Base-by-base conservation (phyloP, 176 grass and related monocot species). In the Juncus effusus region DNA sequence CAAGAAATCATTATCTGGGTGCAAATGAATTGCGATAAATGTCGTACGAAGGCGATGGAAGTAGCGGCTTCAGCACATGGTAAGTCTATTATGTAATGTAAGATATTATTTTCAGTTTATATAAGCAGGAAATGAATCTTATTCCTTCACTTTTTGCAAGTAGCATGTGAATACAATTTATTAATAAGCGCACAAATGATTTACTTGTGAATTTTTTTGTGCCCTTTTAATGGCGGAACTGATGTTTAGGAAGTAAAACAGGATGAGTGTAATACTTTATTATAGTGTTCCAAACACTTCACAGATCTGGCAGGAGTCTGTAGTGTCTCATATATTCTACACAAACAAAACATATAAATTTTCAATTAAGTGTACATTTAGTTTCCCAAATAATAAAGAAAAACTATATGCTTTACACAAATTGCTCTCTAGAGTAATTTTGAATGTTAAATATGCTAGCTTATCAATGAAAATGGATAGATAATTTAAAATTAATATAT, bases 1-100 rank as follows among this genome's bases (percentile, higher is more conserved):
- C 72, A 83, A 77, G 76, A 86, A 79, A 86, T 90, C 13, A 67
- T 86, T 2, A 83, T 90, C 51, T 73, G 61, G 67, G 14, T 86
- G 12, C 76, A 60, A 69, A 80, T 86, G 73, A 10, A 70, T 9
- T 76, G 64, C 63, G 75, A 87, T 5, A 82, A 60, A 51, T 65
- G 58, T 51, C 56, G 73, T 35, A 36, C 39, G 2, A 84, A 70
- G 12, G 77, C 85, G 3, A 83, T 80, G 81, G 36, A 61, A n/a
- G 3, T 80, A 3, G 80, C 47, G 38, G 85, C 81, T 47, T 60
- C 72, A 60, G 67, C 68, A 63, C 13, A 52, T 51, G 87, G 77
- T 85, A 67, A 1, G 36, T 57, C 13, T 54, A 37, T 38, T 56
- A 54, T 55, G 1, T 40, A 3, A 6, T 40, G 2, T 47, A 47